Conservation (phyloP, 2,329 filamentous ascomycete species). For the Colletotrichum sp. region DNA sequence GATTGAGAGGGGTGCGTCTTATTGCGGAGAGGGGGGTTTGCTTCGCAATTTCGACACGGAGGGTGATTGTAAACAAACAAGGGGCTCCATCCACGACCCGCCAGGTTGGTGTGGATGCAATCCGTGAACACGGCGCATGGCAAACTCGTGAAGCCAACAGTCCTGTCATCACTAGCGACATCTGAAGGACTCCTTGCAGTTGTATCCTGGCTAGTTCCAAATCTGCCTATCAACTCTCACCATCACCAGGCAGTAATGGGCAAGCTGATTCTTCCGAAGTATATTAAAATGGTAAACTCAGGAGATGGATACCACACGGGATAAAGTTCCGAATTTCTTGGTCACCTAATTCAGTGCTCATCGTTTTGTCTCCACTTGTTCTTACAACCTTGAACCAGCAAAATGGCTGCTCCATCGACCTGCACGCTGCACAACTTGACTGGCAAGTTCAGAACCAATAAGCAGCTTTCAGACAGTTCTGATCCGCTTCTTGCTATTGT, state of each 20-base stretch:
- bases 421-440: neutral
- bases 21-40: neutral
- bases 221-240: neutral
- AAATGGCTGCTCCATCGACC: neutral
- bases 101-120: neutral
- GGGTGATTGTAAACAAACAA: neutral
- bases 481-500: neutral
- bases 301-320: neutral
- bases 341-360: neutral
- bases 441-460: neutral
- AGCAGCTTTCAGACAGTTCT: neutral
- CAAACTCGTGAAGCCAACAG: neutral
- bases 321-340: neutral
- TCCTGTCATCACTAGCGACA: neutral
- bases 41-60: neutral
- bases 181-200: neutral
- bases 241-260: neutral
- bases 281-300: neutral
- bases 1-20: neutral
- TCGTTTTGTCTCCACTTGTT: neutral
- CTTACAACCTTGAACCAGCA: neutral
- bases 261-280: neutral
- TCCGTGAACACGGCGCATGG: neutral
- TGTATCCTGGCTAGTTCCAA: neutral
- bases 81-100: neutral